Percentiles rank a stretch among this genome's conserved stretches.
These are phyloP conservation scores for Endothia cerciana DNA, from an alignment of 2,329 filamentous ascomycete species.

Conservation along the genomic window DNA sequence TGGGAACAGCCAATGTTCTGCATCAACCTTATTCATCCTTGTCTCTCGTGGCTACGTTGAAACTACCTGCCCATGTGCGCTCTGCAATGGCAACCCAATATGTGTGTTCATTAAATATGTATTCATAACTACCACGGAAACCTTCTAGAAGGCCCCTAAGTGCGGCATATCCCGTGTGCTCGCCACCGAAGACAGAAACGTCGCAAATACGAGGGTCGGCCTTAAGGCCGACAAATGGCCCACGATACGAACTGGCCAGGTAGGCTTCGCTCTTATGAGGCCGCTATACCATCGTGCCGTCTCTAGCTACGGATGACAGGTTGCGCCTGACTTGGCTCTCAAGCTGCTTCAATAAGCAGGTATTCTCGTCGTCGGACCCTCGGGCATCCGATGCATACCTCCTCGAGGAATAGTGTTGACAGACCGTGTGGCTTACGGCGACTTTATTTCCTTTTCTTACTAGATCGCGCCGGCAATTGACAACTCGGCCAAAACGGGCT, in stretches of 20 bases:
- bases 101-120: background rate
- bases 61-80: background rate
- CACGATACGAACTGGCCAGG: too few relatives aligned
- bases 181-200: background rate
- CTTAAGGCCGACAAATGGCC: too few relatives aligned
- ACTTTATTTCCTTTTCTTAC: background rate
- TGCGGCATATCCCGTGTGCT: background rate
- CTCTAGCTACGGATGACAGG: background rate
- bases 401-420: background rate
- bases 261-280: background rate
- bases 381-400: background rate
- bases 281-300: background rate
- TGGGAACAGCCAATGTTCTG: background rate
- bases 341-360: background rate
- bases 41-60: conserved; percentile 1
- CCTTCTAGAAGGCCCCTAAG: background rate
- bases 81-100: background rate
- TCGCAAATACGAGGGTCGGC: background rate
- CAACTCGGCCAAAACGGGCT: background rate
- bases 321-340: background rate
- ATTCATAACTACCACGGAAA: background rate
- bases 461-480: background rate
- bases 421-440: background rate
- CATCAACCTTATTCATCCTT: conserved; percentile 9
- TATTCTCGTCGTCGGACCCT: background rate